Evolutionary conservation across 2,329 filamentous ascomycete genomes (phyloP).

Genomic region (Colletotrichum gigasporum): DNA sequence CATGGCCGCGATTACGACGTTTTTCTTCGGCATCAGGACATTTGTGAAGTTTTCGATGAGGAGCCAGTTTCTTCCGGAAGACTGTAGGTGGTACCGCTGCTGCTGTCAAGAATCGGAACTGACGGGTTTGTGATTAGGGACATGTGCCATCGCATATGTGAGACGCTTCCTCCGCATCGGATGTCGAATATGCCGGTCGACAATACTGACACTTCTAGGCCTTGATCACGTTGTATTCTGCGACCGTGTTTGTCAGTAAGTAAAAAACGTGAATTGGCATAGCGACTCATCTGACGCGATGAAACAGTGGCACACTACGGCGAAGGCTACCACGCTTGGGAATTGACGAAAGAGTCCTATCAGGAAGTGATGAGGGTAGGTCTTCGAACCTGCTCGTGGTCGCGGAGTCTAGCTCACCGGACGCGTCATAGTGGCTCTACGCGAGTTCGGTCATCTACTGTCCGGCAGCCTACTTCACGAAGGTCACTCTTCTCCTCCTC

Average conservation of each 20-base stretch:
- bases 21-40: conserved; percentile 31
- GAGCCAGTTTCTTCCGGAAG: conserved; percentile 8
- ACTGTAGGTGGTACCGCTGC: conserved; percentile 2
- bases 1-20: conserved; percentile 28
- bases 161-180: neutral
- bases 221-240: conserved; percentile 8
- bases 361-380: conserved; percentile 31
- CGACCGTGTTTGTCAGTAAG: conserved; percentile 22
- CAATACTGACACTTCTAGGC: neutral
- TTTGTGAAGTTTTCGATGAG: conserved; percentile 31
- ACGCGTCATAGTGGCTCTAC: conserved; percentile 37
- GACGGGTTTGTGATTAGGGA: conserved; percentile 6
- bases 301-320: conserved; percentile 36
- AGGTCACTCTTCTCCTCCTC: conserved; percentile 44
- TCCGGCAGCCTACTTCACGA: conserved; percentile 41
- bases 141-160: conserved; percentile 26
- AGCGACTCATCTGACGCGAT: neutral
- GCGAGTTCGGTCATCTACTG: conserved; percentile 40
- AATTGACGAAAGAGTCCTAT: conserved; percentile 33
- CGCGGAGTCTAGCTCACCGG: too few species aligned
- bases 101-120: neutral
- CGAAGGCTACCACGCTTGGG: conserved; percentile 37
- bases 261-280: neutral
- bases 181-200: neutral
- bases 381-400: too few species aligned